Conservation (phyloP, 1,284 basidiomycete genomes). For the Psilocybe mexicana region DNA sequence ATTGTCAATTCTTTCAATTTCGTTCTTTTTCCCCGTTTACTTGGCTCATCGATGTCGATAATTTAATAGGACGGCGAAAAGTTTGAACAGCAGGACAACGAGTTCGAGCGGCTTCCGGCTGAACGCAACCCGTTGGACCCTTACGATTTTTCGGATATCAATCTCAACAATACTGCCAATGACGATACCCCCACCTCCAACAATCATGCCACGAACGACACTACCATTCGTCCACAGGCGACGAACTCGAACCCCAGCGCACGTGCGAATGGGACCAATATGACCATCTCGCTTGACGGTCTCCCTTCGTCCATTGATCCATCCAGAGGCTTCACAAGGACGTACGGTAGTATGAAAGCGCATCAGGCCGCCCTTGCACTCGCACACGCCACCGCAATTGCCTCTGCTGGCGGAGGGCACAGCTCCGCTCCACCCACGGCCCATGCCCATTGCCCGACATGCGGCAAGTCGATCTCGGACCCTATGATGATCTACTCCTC, state of each 20-base stretch:
- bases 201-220: neutral
- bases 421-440: conserved; percentile 28
- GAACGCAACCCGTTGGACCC: conserved; percentile 1
- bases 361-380: conserved; percentile 13
- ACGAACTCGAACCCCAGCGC: conserved; percentile 1
- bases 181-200: neutral
- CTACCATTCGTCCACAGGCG: neutral
- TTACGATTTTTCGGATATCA: neutral
- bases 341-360: conserved; percentile 23
- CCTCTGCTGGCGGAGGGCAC: conserved; percentile 17
- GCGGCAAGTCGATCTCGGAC: conserved; percentile 31
- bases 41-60: conserved; percentile 17
- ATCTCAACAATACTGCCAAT: neutral
- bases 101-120: conserved; percentile 13
- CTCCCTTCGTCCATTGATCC: conserved; percentile 27
- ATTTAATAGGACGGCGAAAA: conserved; percentile 43
- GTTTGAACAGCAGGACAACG: conserved; percentile 48
- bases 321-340: conserved; percentile 23
- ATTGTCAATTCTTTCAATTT: neutral
- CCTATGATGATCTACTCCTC: conserved; percentile 22
- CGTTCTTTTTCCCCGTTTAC: conserved; percentile 19
- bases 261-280: conserved; percentile 21
- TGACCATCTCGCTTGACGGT: conserved; percentile 34
- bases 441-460: conserved; percentile 32
- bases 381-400: conserved; percentile 5